Conservation (phyloP, 306 rosid genomes). For the Boehmeria nivea region DNA sequence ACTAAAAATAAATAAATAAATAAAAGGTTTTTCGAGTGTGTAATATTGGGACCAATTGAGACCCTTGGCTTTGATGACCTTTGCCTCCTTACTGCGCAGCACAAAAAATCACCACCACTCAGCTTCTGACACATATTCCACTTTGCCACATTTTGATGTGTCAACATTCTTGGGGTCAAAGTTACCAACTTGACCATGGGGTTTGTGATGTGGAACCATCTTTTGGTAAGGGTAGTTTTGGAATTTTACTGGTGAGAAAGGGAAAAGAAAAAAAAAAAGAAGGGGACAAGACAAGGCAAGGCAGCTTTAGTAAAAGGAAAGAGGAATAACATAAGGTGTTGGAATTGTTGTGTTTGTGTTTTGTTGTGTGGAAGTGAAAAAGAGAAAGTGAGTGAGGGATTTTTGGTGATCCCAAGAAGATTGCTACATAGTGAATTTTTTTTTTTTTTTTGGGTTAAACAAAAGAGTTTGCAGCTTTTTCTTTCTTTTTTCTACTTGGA, state of each 20-base stretch:
- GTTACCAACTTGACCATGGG: conserved; percentile 16
- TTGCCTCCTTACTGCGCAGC: conserved; percentile 44
- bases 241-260: conserved; percentile 31
- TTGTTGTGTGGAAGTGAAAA: conserved; percentile 27
- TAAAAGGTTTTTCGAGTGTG: background rate
- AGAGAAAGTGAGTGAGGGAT: conserved; percentile 26
- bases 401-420: conserved; percentile 76
- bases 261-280: conserved; percentile 10
- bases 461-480: conserved; percentile 33
- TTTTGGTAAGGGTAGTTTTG: conserved; percentile 27
- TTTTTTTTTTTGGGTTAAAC: background rate
- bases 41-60: conserved; percentile 4
- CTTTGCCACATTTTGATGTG: conserved; percentile 22
- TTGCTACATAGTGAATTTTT: conserved; percentile 32
- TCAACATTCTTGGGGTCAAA: conserved; percentile 17
- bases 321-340: conserved; percentile 9
- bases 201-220: background rate
- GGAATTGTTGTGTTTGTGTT: conserved; percentile 22
- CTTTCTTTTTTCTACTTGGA: conserved; percentile 18
- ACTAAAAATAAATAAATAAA: background rate
- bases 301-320: conserved; percentile 71
- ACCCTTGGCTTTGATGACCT: conserved; percentile 36
- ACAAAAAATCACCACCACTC: conserved; percentile 33
- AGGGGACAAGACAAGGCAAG: conserved; percentile 16
- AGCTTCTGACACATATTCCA: conserved; percentile 21